Evolutionary conservation across 305 asterid species (phyloP), one percentile per base, ranked within the genome.

Genomic region (Ilex paraguariensis): DNA sequence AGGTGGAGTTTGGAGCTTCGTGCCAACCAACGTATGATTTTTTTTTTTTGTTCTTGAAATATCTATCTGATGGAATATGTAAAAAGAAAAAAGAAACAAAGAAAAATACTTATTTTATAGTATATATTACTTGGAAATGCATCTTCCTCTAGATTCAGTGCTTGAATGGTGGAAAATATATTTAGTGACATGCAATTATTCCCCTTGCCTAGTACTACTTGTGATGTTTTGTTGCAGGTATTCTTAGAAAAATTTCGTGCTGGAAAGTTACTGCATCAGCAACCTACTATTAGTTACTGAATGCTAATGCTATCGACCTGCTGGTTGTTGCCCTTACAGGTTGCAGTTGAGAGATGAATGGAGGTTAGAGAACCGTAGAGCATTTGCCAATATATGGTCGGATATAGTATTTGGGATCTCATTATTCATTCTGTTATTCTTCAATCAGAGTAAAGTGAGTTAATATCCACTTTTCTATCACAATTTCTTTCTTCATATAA

Each of bases 381-480:
- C 91, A 62, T 94, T 90, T 76, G 99, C 99, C 56, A 90, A 94
- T 82, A 94, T 94, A 70, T 94, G 89, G 91, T 94, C 99, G 5
- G 97, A 94, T 75, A 69, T 77, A 70, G 90, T 84, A 77, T 94
- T 84, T 76, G 99, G 97, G 75, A 67, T 85, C 67, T 86, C 99
- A 63, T 69, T 90, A 53, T 93, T 93, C 79, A 48, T 82, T 79
- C 87, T 93, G 71, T 80, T 93, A 60, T 88, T 78, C 88, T 84
- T 82, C 91, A 77, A 74, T 77, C 89, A 82, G 75, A 82, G 73
- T 80, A 84, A 87, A 79, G 99, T 90, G 79, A 84, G 96, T 77
- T 65, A 54, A 62, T 64, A 60, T 64, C 39, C 56, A 30, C 52
- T 14, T 44, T 63, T 52, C 1, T 36, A 8, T 64, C 12, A 45